Evolutionary conservation across 2,329 filamentous ascomycete genomes (phyloP).

Genomic region (Lecanicillium sp.): DNA sequence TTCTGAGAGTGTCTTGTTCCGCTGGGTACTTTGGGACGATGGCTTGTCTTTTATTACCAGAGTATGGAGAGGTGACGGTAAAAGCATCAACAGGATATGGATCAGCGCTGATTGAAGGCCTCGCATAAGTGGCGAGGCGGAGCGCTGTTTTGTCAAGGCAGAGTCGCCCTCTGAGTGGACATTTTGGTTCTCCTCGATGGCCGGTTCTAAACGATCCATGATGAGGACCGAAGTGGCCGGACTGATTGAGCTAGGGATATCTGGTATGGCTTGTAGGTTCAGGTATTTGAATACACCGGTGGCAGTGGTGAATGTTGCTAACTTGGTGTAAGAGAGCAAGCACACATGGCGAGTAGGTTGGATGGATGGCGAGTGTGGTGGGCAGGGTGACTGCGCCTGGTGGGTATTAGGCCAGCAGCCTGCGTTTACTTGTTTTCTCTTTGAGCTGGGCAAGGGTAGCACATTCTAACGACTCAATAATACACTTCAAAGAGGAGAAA

Average conservation of each 20-base stretch:
- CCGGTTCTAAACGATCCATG: neutral
- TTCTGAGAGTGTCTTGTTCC: neutral
- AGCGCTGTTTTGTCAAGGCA: neutral
- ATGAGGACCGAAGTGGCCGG: neutral
- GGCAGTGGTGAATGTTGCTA: neutral
- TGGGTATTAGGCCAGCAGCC: neutral
- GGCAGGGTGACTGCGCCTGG: neutral
- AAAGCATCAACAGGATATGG: neutral
- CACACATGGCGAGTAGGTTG: neutral
- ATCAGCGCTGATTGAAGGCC: neutral
- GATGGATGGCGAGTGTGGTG: neutral
- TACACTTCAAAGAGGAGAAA: neutral
- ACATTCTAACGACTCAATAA: neutral
- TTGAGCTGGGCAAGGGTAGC: neutral
- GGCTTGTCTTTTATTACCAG: neutral
- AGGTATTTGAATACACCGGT: neutral
- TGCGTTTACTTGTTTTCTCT: neutral
- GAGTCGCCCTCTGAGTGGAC: neutral
- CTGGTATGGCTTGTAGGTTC: neutral
- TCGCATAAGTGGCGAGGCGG: neutral
- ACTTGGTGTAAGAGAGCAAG: neutral
- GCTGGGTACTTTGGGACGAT: neutral
- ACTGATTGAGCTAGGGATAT: neutral
- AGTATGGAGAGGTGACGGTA: neutral
- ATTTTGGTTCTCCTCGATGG: neutral